phyloP scores from a whole-genome alignment of 345 rosid species.

The Aquilaria sinensis region DNA sequence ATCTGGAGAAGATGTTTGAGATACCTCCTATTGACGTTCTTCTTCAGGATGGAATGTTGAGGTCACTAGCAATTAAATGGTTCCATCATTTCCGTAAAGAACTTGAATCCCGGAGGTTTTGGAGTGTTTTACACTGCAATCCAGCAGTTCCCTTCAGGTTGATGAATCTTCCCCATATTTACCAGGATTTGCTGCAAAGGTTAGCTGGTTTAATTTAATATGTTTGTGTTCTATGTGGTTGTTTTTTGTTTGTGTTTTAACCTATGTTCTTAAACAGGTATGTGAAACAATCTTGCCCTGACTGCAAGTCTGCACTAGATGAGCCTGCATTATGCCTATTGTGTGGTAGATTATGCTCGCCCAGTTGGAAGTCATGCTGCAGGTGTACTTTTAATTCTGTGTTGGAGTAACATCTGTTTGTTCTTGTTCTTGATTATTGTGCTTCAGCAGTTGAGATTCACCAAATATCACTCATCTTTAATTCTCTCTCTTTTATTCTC shows the following conservation, averaged over 20 bases:
- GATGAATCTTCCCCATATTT: constrained; percentile 72
- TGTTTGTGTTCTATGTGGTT: constrained; percentile 6
- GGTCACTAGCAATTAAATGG: constrained; percentile 53
- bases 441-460: not conserved
- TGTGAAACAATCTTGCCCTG: constrained; percentile 59
- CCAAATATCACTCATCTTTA: not conserved
- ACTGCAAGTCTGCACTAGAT: constrained; percentile 42
- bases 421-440: not conserved
- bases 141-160: constrained; percentile 80
- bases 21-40: constrained; percentile 57
- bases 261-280: constrained; percentile 40
- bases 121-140: constrained; percentile 32
- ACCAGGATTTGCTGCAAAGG: constrained; percentile 86
- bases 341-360: constrained; percentile 87
- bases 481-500: not conserved
- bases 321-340: constrained; percentile 87
- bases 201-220: constrained; percentile 25
- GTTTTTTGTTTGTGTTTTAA: constrained; percentile 11
- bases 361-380: constrained; percentile 76
- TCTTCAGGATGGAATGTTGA: constrained; percentile 44
- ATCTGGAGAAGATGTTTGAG: constrained; percentile 70
- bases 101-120: constrained; percentile 24
- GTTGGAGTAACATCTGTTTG: constrained; percentile 7
- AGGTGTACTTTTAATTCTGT: constrained; percentile 38
- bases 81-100: constrained; percentile 52